Conservation (phyloP, 2,329 filamentous ascomycete species). For the Xylaria multiplex region DNA sequence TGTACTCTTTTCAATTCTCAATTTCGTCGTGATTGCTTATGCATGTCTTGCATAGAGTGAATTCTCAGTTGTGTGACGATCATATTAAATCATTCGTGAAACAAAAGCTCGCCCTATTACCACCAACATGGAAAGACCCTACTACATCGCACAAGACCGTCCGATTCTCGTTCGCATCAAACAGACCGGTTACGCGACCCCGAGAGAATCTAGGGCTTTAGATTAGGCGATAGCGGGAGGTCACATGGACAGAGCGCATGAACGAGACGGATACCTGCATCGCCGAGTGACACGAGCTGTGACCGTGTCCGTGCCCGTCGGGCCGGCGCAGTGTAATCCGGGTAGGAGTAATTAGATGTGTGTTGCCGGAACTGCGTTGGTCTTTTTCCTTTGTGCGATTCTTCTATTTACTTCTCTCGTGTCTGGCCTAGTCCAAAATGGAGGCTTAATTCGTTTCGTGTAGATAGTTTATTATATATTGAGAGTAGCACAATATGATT, state of each 20-base stretch:
- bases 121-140: neutral
- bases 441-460: neutral
- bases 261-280: conserved; percentile 25
- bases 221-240: neutral
- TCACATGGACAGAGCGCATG: conserved; percentile 8
- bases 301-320: neutral
- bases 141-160: neutral
- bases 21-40: neutral
- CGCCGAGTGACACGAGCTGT: neutral
- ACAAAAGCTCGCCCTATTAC: too few species aligned
- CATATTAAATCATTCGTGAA: neutral
- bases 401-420: neutral
- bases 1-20: neutral
- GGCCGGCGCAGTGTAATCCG: neutral
- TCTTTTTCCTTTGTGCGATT: neutral
- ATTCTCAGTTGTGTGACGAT: too few species aligned
- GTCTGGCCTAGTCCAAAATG: neutral
- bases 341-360: neutral
- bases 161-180: neutral
- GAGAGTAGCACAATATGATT: neutral
- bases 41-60: too few species aligned
- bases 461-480: neutral
- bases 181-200: neutral
- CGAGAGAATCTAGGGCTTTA: neutral
- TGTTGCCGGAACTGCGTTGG: neutral